These are phyloP conservation scores for Eucalyptus sp. DNA, from an alignment of 345 rosid species.

Conservation along the genomic window DNA sequence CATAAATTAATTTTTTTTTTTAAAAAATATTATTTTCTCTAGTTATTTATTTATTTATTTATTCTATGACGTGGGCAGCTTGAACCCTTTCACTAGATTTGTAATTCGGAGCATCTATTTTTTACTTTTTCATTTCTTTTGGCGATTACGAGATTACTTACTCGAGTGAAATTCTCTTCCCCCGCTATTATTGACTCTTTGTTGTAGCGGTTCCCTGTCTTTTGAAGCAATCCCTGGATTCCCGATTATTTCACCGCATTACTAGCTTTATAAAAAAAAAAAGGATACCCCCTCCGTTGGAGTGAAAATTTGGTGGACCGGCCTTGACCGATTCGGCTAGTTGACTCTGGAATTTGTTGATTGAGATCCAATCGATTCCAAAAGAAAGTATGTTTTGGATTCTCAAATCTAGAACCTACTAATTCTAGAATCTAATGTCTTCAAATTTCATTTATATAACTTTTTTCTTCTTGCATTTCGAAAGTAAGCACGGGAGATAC, in stretches of 20 bases:
- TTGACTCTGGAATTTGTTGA: no score
- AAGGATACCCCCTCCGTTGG: fast-evolving
- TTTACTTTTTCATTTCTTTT: neutral
- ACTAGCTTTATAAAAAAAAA: no score
- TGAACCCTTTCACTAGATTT: neutral
- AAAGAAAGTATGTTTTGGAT: neutral
- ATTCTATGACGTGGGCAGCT: neutral
- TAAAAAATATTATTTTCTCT: neutral
- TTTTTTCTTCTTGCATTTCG: neutral
- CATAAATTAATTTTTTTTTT: neutral
- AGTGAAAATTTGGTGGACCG: neutral
- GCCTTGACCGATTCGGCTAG: no score
- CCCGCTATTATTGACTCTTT: neutral
- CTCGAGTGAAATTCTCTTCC: neutral
- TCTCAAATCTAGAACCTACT: neutral
- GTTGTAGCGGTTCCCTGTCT: neutral
- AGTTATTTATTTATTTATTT: neutral
- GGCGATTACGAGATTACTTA: neutral
- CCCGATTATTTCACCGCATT: neutral
- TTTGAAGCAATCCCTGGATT: neutral
- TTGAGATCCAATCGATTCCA: no score
- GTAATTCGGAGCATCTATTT: neutral
- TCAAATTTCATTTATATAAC: neutral
- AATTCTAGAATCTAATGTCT: neutral
- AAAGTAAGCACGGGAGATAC: neutral